These are phyloP conservation scores for Castanea sativa DNA, from an alignment of 306 rosid species.

Conservation along the genomic window DNA sequence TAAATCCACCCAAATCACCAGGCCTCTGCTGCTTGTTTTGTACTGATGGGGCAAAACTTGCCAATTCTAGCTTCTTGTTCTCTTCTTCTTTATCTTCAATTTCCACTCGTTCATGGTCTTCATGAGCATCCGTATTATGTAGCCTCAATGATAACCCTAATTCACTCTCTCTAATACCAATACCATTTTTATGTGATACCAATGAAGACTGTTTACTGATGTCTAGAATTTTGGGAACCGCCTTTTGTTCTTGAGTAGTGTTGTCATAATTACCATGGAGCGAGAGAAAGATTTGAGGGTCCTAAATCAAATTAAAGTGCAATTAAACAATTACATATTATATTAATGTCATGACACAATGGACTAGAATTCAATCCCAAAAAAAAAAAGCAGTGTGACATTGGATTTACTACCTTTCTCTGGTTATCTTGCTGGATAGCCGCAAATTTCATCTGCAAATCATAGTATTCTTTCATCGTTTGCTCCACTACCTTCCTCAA, in stretches of 20 bases:
- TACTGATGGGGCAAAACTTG: conserved; percentile 20
- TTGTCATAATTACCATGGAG: conserved; percentile 37
- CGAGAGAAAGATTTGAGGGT: conserved; percentile 51
- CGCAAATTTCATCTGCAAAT: conserved; percentile 70
- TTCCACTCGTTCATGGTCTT: conserved; percentile 23
- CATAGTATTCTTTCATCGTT: conserved; percentile 73
- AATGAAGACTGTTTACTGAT: conserved; percentile 19
- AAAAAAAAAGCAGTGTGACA: too few relatives aligned
- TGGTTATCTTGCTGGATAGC: conserved; percentile 50
- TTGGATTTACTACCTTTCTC: conserved; percentile 41
- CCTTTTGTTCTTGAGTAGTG: conserved; percentile 26
- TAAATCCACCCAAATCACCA: conserved; percentile 21
- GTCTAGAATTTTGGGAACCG: conserved; percentile 25
- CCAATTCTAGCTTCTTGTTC: conserved; percentile 15
- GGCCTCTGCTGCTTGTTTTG: conserved; percentile 50
- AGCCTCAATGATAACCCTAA: conserved; percentile 76
- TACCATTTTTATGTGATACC: conserved; percentile 25
- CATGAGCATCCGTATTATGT: conserved; percentile 36
- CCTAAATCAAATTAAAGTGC: conserved; percentile 35
- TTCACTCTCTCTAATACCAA: conserved; percentile 25
- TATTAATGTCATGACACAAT: not conserved
- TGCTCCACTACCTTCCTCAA: conserved; percentile 75
- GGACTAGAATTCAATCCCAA: not conserved
- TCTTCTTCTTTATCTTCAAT: not conserved
- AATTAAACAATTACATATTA: not conserved